phyloP scores from a whole-genome alignment of 441 rosid species.

The Sinapis alba region DNA sequence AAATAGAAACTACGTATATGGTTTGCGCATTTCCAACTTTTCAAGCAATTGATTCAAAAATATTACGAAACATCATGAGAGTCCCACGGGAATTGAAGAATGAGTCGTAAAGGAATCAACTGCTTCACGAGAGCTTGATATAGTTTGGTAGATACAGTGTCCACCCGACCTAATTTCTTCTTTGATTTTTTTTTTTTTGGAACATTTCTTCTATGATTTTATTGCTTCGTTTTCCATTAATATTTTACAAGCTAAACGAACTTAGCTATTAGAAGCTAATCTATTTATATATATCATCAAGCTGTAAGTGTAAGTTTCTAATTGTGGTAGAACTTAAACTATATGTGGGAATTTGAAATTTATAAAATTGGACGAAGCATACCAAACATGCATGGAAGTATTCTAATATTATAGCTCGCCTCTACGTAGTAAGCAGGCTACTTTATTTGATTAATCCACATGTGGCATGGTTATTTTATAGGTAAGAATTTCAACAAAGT shows the following conservation, averaged over 20 bases:
- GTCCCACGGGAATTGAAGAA: conserved; percentile 1
- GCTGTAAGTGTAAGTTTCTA: background rate
- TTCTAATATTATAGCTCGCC: background rate
- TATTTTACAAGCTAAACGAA: background rate
- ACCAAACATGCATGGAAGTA: background rate
- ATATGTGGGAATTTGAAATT: background rate
- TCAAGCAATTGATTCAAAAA: background rate
- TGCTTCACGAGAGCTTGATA: conserved; percentile 21
- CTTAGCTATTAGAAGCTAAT: background rate
- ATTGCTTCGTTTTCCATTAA: background rate
- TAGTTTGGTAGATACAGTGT: conserved; percentile 5
- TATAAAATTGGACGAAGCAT: conserved; percentile 10
- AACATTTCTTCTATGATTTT: conserved; percentile 11
- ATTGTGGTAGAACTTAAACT: conserved; percentile 3
- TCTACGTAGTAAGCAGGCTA: background rate
- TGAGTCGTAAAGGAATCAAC: conserved; percentile 19
- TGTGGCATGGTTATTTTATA: background rate
- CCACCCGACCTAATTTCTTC: conserved; percentile 14
- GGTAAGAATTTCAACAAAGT: background rate
- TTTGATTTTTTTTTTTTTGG: too few species aligned
- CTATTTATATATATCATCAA: background rate
- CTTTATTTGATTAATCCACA: conserved; percentile 13
- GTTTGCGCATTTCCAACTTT: conserved; percentile 8
- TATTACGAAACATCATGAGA: background rate
- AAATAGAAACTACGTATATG: background rate